These are phyloP conservation scores for Dendrocalamus latiflorus DNA, from an alignment of 202 grass and related monocot genomes.

Conservation along the genomic window DNA sequence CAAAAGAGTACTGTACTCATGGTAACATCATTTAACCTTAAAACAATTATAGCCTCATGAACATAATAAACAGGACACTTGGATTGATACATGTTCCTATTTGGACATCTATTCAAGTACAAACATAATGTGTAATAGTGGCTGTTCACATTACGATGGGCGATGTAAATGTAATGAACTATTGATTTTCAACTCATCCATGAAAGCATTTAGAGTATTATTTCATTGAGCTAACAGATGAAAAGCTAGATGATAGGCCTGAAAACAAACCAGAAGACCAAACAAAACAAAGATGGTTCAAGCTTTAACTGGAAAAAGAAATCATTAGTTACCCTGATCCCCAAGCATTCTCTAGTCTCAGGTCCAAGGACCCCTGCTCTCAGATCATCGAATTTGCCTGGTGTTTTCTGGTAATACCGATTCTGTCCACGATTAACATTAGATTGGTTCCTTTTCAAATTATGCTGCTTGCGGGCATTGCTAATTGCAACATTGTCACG, in stretches of 20 bases:
- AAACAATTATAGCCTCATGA: background rate
- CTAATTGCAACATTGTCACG: conserved; percentile 80
- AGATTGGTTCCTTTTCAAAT: conserved; percentile 59
- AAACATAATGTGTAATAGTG: background rate
- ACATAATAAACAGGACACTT: background rate
- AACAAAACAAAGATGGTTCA: conserved; percentile 18
- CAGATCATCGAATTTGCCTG: conserved; percentile 91
- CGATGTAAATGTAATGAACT: background rate
- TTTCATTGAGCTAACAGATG: background rate
- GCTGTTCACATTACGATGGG: background rate
- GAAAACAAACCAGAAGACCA: conserved; percentile 4
- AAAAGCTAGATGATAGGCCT: conserved; percentile 3
- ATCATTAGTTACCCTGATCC: conserved; percentile 65
- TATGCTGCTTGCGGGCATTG: conserved; percentile 80
- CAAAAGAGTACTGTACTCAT: background rate
- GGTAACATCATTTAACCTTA: background rate
- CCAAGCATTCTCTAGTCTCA: conserved; percentile 93
- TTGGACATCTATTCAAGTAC: background rate
- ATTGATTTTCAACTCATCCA: conserved; percentile 6
- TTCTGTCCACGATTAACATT: conserved; percentile 58
- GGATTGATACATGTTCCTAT: background rate
- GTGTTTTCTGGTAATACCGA: conserved; percentile 79
- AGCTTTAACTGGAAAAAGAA: conserved; percentile 22
- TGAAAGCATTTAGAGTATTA: background rate
- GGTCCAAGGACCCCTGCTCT: conserved; percentile 75